Percentiles rank a stretch among this genome's conserved stretches.
Evolutionary conservation across 352 stramenopile genomes (phyloP).

Genomic region (Pythium aphanidermatum): DNA sequence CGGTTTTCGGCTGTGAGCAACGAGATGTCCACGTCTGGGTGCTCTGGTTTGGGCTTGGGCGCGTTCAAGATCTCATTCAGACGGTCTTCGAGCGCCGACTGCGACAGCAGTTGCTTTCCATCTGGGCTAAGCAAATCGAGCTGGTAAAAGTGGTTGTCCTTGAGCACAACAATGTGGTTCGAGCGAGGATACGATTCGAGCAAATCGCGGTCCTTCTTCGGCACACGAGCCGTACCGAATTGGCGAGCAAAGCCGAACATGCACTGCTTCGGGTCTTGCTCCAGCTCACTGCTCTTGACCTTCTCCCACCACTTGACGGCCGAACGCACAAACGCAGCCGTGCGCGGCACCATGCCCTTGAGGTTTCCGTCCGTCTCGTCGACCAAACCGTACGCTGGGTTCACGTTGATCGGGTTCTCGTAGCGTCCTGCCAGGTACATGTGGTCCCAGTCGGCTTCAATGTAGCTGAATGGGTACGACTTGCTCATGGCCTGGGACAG

Average conservation of each 20-base stretch:
- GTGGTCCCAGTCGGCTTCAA: constrained; percentile 88
- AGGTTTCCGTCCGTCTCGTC: constrained; percentile 78
- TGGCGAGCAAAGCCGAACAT: constrained; percentile 87
- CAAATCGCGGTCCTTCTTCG: constrained; percentile 61
- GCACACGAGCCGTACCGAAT: constrained; percentile 81
- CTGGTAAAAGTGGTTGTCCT: constrained; percentile 80
- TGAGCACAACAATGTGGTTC: constrained; percentile 87
- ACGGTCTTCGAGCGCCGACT: constrained; percentile 54
- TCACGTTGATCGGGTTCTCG: constrained; percentile 89
- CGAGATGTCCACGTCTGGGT: constrained; percentile 62
- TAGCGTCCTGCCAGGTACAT: constrained; percentile 90
- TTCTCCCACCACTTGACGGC: constrained; percentile 87
- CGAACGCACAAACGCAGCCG: constrained; percentile 73
- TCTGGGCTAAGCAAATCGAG: constrained; percentile 76
- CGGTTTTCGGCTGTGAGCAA: constrained; percentile 79
- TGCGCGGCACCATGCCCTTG: constrained; percentile 58
- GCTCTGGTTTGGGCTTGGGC: constrained; percentile 27
- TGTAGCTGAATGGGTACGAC: constrained; percentile 91
- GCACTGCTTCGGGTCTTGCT: constrained; percentile 88
- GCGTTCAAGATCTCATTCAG: constrained; percentile 65
- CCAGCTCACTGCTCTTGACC: constrained; percentile 81
- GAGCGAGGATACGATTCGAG: constrained; percentile 69
- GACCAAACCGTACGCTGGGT: constrained; percentile 82
- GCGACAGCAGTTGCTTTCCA: constrained; percentile 76
- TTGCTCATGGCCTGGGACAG: constrained; percentile 70